phyloP scores from a whole-genome alignment of 2,329 filamentous ascomycete genomes.

The Diaporthe helianthi region DNA sequence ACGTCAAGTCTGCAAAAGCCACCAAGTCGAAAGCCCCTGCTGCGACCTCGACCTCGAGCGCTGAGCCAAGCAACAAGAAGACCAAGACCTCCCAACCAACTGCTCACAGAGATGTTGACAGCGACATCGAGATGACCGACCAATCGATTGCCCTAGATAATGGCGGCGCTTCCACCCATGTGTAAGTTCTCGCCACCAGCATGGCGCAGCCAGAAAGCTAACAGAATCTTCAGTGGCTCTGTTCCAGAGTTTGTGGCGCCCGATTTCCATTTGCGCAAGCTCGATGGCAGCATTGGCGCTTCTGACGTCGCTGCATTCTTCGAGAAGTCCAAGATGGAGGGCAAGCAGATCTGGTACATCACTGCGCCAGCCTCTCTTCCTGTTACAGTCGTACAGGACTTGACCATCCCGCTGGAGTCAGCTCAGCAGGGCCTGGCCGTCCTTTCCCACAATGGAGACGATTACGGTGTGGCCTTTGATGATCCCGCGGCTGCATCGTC shows the following conservation, averaged over 20 bases:
- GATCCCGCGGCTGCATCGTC: slow-evolving; percentile 56
- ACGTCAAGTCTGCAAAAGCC: slow-evolving; percentile 30
- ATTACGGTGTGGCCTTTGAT: slow-evolving; percentile 67
- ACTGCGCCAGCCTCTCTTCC: slow-evolving; percentile 74
- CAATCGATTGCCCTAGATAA: slow-evolving; percentile 46
- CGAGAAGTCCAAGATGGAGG: slow-evolving; percentile 63
- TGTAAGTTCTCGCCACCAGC: slow-evolving; percentile 18
- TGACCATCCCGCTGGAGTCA: slow-evolving; percentile 66
- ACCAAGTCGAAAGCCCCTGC: slow-evolving; percentile 19
- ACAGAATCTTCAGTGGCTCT: slow-evolving; percentile 41
- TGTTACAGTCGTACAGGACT: slow-evolving; percentile 69
- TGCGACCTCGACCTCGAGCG: not conserved
- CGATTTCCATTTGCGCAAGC: slow-evolving; percentile 62
- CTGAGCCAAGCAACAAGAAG: slow-evolving; percentile 26
- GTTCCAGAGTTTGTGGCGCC: slow-evolving; percentile 56
- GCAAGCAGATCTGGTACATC: slow-evolving; percentile 84
- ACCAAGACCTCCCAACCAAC: slow-evolving; percentile 9
- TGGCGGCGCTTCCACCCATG: slow-evolving; percentile 26
- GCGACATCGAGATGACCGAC: slow-evolving; percentile 41
- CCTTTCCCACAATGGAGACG: slow-evolving; percentile 67
- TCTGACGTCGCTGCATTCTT: slow-evolving; percentile 61
- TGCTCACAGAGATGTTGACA: slow-evolving; percentile 23
- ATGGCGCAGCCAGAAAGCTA: slow-evolving; percentile 2
- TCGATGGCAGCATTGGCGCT: slow-evolving; percentile 50
- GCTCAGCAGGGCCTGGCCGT: slow-evolving; percentile 60